Evolutionary conservation across 192 early-diverging fungal genomes (phyloP).

Genomic region (Tieghemiomyces parasiticus): DNA sequence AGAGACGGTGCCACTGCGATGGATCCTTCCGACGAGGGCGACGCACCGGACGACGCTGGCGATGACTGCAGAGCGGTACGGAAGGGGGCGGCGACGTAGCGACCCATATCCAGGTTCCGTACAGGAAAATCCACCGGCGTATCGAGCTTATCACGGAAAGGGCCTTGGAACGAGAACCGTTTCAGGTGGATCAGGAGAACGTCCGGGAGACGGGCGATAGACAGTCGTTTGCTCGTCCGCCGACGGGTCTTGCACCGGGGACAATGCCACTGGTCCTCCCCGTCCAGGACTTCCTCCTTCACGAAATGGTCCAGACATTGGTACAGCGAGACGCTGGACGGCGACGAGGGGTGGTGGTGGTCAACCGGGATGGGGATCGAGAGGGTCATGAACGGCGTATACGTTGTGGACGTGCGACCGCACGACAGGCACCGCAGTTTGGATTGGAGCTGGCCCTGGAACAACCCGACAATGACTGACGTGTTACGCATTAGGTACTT

Average conservation of each 20-base stretch:
- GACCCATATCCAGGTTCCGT: conserved; percentile 37
- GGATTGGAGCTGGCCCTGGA: conserved; percentile 73
- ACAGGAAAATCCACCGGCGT: conserved; percentile 76
- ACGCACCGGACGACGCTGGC: background rate
- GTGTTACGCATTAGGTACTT: conserved; percentile 56
- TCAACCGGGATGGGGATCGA: conserved; percentile 70
- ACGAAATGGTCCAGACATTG: conserved; percentile 81
- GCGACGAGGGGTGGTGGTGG: conserved; percentile 17
- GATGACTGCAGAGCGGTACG: background rate
- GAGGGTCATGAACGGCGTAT: conserved; percentile 82
- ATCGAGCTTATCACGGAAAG: conserved; percentile 86
- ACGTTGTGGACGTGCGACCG: conserved; percentile 65
- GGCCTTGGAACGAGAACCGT: conserved; percentile 82
- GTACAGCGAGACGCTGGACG: conserved; percentile 43
- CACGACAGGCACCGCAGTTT: conserved; percentile 55
- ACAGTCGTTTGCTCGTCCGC: conserved; percentile 57
- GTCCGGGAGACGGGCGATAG: conserved; percentile 65
- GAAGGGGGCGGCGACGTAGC: conserved; percentile 26
- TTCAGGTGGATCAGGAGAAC: conserved; percentile 91
- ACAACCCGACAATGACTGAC: conserved; percentile 75
- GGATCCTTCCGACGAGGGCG: conserved; percentile 11
- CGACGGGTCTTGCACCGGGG: conserved; percentile 62
- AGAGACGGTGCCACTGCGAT: no score
- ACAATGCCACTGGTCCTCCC: conserved; percentile 85
- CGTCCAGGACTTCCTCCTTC: conserved; percentile 72